Evolutionary conservation across 2,329 filamentous ascomycete species (phyloP).

Genomic region (Penicillium palitans): DNA sequence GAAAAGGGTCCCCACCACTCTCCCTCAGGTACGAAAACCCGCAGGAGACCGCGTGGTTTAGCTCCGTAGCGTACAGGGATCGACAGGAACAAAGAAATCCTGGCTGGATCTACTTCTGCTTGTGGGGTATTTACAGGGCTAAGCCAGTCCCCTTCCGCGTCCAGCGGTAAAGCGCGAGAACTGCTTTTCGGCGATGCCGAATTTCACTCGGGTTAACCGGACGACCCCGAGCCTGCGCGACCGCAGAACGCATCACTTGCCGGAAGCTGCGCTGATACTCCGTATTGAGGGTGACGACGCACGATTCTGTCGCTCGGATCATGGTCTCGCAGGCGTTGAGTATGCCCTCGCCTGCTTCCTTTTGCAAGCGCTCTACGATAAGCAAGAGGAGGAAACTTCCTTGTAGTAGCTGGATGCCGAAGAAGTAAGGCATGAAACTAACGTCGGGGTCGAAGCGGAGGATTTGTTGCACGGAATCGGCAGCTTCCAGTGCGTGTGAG

Average conservation of each 20-base stretch:
- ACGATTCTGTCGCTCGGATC: conserved; percentile 86
- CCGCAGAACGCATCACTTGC: conserved; percentile 88
- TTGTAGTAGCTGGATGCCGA: conserved; percentile 88
- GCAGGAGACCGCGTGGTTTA: neutral
- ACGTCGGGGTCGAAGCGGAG: conserved; percentile 87
- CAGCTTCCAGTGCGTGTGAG: conserved; percentile 82
- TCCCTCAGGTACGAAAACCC: neutral
- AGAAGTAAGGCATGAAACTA: conserved; percentile 97
- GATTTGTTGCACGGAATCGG: conserved; percentile 82
- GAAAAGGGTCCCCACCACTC: neutral
- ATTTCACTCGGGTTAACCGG: conserved; percentile 84
- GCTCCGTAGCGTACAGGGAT: neutral
- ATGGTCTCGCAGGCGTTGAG: conserved; percentile 90
- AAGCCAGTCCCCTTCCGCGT: conserved; percentile 86
- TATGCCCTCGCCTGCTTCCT: conserved; percentile 80
- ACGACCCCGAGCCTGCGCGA: conserved; percentile 81
- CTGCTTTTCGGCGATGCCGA: conserved; percentile 77
- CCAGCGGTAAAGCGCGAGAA: conserved; percentile 85
- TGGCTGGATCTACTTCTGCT: neutral
- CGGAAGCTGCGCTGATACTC: conserved; percentile 96
- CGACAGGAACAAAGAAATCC: conserved; percentile 7
- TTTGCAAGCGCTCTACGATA: conserved; percentile 85
- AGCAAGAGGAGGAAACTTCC: conserved; percentile 83
- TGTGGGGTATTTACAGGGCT: conserved; percentile 48
- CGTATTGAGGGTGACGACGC: conserved; percentile 86